Percentiles rank a stretch among this genome's conserved stretches.
These are phyloP conservation scores for Trebouxiophyceae sp. DNA, from an alignment of 163 green algal species.

Conservation along the genomic window DNA sequence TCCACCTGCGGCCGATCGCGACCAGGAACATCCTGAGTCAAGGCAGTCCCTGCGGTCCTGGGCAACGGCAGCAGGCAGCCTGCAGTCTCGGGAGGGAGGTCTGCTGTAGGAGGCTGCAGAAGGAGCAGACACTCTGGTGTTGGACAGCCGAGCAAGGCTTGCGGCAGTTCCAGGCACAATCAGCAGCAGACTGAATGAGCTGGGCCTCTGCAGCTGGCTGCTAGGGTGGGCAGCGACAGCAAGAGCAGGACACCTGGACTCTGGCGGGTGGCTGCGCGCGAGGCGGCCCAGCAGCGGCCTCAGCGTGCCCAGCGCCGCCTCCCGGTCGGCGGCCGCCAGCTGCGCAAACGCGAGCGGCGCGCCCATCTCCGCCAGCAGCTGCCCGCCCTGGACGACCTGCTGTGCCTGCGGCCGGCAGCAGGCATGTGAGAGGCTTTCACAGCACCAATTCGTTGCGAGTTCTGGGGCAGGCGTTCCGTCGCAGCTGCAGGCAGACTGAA, in stretches of 20 bases:
- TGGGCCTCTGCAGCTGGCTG: too few relatives aligned
- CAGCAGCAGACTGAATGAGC: too few relatives aligned
- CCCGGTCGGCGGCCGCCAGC: slow-evolving; percentile 7
- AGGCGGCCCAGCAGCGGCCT: slow-evolving; percentile 25
- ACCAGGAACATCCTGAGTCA: too few relatives aligned
- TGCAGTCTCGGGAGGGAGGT: too few relatives aligned
- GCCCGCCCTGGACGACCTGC: background rate
- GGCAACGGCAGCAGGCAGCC: too few relatives aligned
- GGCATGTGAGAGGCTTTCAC: background rate
- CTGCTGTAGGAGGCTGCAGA: too few relatives aligned
- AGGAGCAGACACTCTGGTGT: too few relatives aligned
- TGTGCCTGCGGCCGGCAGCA: slow-evolving; percentile 1
- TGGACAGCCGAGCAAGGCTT: too few relatives aligned
- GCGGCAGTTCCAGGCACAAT: too few relatives aligned
- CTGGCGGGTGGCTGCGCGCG: slow-evolving; percentile 9
- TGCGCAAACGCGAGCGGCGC: slow-evolving; percentile 5
- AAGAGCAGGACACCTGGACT: background rate
- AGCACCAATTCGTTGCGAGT: background rate
- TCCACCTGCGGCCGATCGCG: slow-evolving; percentile 22
- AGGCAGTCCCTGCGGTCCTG: too few relatives aligned
- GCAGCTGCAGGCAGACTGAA: too few relatives aligned
- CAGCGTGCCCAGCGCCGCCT: slow-evolving; percentile 6
- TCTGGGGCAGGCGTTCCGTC: background rate
- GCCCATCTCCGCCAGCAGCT: slow-evolving; percentile 6
- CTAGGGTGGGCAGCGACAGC: too few relatives aligned